These are phyloP conservation scores for Diaporthe amygdali DNA, from an alignment of 2,329 filamentous ascomycete species.

Conservation along the genomic window DNA sequence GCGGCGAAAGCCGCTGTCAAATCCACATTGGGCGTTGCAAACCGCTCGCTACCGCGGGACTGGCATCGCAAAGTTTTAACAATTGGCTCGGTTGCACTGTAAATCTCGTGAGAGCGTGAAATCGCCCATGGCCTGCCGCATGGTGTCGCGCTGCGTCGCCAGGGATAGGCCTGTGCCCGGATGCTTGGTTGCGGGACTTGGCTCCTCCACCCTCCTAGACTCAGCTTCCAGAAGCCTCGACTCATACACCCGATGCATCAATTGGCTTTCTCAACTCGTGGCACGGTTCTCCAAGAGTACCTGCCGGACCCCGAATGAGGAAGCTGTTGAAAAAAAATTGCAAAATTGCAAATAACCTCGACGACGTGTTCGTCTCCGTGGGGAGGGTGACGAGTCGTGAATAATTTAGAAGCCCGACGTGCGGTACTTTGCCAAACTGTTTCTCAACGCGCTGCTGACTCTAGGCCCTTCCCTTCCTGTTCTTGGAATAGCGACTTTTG, in stretches of 20 bases:
- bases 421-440: neutral
- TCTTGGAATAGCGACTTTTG: neutral
- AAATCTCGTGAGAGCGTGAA: neutral
- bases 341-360: neutral
- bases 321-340: neutral
- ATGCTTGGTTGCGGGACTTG: neutral
- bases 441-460: neutral
- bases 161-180: conserved; percentile 16
- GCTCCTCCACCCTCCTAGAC: neutral
- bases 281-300: neutral
- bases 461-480: neutral
- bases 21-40: neutral
- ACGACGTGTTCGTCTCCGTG: conserved; percentile 3
- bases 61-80: neutral
- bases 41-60: neutral
- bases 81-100: neutral
- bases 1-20: conserved; percentile 13
- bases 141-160: neutral
- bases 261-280: neutral
- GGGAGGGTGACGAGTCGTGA: neutral
- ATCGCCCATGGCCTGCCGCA: neutral
- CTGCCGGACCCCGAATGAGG: neutral
- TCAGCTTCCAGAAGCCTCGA: conserved; percentile 12
- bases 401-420: neutral
- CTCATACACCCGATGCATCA: neutral